These are phyloP conservation scores for Serendipita sp. DNA, from an alignment of 768 basidiomycete species.

Conservation along the genomic window DNA sequence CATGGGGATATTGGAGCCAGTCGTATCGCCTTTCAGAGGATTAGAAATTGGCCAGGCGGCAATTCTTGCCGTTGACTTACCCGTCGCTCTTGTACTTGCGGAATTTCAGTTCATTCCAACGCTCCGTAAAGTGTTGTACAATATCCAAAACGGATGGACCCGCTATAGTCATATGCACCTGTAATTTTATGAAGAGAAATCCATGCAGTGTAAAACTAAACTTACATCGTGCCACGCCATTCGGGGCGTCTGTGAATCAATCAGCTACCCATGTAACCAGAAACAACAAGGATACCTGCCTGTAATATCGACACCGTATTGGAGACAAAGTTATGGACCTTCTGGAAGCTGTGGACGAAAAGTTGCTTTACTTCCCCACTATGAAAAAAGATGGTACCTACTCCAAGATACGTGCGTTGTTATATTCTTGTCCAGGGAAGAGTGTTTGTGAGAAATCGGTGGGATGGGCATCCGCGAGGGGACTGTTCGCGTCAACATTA, in stretches of 20 bases:
- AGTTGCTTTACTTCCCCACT: not conserved
- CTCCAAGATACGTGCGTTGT: conserved; percentile 55
- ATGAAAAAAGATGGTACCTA: not conserved
- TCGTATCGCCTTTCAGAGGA: conserved; percentile 22
- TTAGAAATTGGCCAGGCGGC: too few relatives aligned
- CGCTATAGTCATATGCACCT: conserved; percentile 56
- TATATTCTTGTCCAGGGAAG: conserved; percentile 90
- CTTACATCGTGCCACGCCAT: conserved; percentile 94
- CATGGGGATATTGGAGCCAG: conserved; percentile 70
- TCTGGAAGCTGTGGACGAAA: conserved; percentile 52
- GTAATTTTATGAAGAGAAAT: not conserved
- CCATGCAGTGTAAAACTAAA: not conserved
- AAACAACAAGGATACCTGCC: not conserved
- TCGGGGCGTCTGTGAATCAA: conserved; percentile 36
- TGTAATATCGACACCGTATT: conserved; percentile 24
- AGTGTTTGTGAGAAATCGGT: conserved; percentile 66
- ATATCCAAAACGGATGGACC: conserved; percentile 81
- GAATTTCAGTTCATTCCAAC: conserved; percentile 82
- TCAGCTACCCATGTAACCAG: not conserved
- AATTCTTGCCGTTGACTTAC: not conserved
- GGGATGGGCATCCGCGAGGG: conserved; percentile 84
- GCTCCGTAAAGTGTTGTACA: conserved; percentile 81
- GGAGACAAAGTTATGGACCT: conserved; percentile 59
- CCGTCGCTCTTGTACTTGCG: conserved; percentile 31
- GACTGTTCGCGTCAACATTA: conserved; percentile 20